Conservation (phyloP, 768 basidiomycete species). For the Trametes villosa region DNA sequence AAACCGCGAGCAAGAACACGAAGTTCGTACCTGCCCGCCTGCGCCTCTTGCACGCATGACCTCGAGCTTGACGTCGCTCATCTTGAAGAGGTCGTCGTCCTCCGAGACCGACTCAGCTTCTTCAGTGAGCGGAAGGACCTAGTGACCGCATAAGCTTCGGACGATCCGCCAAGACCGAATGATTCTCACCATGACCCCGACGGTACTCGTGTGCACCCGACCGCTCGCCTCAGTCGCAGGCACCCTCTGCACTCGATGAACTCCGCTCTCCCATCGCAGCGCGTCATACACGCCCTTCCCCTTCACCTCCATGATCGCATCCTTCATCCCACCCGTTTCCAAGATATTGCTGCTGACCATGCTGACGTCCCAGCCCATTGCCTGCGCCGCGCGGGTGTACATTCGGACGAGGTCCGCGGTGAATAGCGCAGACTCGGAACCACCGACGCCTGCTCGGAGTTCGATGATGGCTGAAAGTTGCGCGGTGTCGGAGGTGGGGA, state of each 20-base stretch:
- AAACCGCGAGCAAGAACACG: neutral
- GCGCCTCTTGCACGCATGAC: constrained; percentile 98
- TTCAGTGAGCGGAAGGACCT: constrained; percentile 85
- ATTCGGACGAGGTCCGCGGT: constrained; percentile 77
- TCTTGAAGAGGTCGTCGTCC: constrained; percentile 69
- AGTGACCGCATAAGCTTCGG: neutral
- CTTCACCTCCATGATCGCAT: constrained; percentile 79
- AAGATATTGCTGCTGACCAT: constrained; percentile 62
- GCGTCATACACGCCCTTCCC: constrained; percentile 79
- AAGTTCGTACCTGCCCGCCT: constrained; percentile 78
- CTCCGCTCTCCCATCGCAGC: constrained; percentile 90
- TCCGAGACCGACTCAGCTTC: constrained; percentile 51
- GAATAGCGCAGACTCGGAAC: constrained; percentile 86
- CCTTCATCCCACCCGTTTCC: constrained; percentile 70
- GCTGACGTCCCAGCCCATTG: constrained; percentile 62
- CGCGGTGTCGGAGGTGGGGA: constrained; percentile 70
- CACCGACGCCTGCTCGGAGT: constrained; percentile 91
- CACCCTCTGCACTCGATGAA: constrained; percentile 94
- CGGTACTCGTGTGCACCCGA: constrained; percentile 90
- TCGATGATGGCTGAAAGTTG: constrained; percentile 83
- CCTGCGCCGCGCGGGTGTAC: constrained; percentile 70
- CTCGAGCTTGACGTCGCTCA: constrained; percentile 89
- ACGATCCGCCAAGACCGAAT: too few relatives aligned
- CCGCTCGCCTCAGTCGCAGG: constrained; percentile 90
- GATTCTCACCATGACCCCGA: constrained; percentile 75